Percentiles rank a stretch among this genome's conserved stretches.
Conservation (phyloP, 129 eudicot genomes). For the Solidago caesia region DNA sequence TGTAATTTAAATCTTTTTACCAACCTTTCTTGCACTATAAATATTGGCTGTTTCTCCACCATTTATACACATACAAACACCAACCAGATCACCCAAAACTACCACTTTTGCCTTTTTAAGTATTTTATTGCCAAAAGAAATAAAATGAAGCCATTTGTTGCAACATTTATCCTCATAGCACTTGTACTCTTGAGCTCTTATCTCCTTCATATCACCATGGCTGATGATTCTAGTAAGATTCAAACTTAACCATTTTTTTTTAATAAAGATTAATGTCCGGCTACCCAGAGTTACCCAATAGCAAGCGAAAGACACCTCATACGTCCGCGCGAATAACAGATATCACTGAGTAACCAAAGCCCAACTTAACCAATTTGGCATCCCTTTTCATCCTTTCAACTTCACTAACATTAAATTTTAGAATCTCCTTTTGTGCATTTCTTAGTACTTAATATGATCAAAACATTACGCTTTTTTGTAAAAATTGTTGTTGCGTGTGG, state of each 20-base stretch:
- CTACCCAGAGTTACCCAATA: too few relatives aligned
- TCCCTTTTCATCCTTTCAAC: not conserved
- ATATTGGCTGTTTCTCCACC: constrained; percentile 23
- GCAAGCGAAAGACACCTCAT: too few relatives aligned
- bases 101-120: not conserved
- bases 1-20: not conserved
- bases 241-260: not conserved
- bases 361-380: not conserved
- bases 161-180: constrained; percentile 33
- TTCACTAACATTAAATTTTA: not conserved
- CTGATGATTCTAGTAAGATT: constrained; percentile 53
- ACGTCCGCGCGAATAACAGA: too few relatives aligned
- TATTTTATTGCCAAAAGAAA: not conserved
- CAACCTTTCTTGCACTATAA: constrained; percentile 32
- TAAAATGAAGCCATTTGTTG: constrained; percentile 45
- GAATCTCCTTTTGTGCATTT: constrained; percentile 8
- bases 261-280: too few relatives aligned
- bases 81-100: constrained; percentile 14
- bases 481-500: too few relatives aligned
- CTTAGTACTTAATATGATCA: not conserved
- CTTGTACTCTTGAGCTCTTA: constrained; percentile 46
- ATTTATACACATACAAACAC: constrained; percentile 12
- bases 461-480: not conserved
- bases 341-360: too few relatives aligned
- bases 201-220: constrained; percentile 45